Percentiles rank a stretch among this genome's conserved stretches.
Conservation (phyloP, 345 rosid species). For the Eucalyptus cloeziana region DNA sequence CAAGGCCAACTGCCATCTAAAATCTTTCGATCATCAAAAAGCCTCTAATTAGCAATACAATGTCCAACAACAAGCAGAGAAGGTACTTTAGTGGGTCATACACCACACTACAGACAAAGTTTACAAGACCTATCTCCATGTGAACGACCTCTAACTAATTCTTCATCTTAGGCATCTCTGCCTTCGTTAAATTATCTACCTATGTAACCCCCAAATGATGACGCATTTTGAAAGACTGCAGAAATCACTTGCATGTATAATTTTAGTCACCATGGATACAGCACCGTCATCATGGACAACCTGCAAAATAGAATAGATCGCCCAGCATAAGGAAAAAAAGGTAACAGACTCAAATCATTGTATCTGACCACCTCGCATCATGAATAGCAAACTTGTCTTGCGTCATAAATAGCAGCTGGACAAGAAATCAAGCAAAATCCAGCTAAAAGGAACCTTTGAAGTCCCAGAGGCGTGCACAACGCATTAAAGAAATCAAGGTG, state of each 20-base stretch:
- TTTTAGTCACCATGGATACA: constrained; percentile 54
- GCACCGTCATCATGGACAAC: constrained; percentile 86
- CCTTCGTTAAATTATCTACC: neutral
- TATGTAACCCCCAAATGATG: neutral
- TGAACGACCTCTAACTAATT: neutral
- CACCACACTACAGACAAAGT: neutral
- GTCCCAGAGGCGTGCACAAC: neutral
- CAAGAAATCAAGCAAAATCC: neutral
- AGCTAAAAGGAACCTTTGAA: neutral
- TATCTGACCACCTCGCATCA: neutral
- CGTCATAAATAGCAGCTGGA: neutral
- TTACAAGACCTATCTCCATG: neutral
- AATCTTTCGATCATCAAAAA: neutral
- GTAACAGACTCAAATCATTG: neutral
- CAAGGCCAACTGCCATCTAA: neutral
- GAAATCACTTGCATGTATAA: neutral
- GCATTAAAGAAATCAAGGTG: neutral
- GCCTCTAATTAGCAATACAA: neutral
- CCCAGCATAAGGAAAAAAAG: neutral
- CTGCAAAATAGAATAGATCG: constrained; percentile 11
- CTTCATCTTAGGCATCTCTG: neutral
- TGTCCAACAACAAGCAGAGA: neutral
- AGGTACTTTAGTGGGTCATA: neutral
- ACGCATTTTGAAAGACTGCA: neutral
- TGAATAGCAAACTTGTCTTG: neutral